Conservation (phyloP, 345 rosid species). For the Populus pruinosa region DNA sequence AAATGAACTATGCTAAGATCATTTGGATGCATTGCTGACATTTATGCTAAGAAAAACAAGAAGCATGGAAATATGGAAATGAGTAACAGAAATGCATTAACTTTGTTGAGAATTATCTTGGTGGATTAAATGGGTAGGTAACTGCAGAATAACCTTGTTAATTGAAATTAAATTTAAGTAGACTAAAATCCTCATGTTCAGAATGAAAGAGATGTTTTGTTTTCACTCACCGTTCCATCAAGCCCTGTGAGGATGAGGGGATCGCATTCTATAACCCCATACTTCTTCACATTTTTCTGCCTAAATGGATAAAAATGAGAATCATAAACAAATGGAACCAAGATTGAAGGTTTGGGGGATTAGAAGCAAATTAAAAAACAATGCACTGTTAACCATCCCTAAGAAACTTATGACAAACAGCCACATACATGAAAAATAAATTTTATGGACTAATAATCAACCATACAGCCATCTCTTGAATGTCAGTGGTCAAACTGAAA, state of each 20-base stretch:
- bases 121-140: neutral
- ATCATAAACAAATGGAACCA: neutral
- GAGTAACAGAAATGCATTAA: neutral
- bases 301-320: slow-evolving; percentile 37
- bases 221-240: slow-evolving; percentile 72
- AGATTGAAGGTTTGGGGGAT: neutral
- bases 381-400: neutral
- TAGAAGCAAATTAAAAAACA: neutral
- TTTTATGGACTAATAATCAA: neutral
- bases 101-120: neutral
- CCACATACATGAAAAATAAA: neutral
- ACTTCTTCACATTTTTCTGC: slow-evolving; percentile 57
- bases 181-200: neutral
- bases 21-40: neutral
- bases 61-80: neutral
- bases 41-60: neutral
- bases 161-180: neutral
- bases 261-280: slow-evolving; percentile 88
- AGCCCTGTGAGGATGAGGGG: slow-evolving; percentile 67
- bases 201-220: slow-evolving; percentile 11
- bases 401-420: neutral
- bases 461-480: neutral
- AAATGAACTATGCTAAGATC: neutral
- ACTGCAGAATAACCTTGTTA: slow-evolving; percentile 4
- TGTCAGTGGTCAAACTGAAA: slow-evolving; percentile 1